phyloP scores from a whole-genome alignment of 345 rosid species.

The Murraya paniculata region DNA sequence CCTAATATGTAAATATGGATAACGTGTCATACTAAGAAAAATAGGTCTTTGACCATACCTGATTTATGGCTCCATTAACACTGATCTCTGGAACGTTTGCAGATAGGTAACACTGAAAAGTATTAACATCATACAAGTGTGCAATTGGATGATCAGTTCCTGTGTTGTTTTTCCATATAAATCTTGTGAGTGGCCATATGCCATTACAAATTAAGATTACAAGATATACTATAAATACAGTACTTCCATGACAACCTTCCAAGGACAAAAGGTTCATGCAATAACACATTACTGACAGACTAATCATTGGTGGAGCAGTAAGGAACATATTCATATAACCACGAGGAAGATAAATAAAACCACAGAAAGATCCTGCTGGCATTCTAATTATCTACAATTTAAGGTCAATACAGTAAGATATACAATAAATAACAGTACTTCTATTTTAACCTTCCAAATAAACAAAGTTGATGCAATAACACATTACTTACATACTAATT shows the following conservation, averaged over 20 bases:
- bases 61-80: constrained; percentile 74
- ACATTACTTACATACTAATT: neutral
- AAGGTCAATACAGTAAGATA: neutral
- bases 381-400: neutral
- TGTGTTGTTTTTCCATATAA: constrained; percentile 23
- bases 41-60: constrained; percentile 36
- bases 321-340: neutral
- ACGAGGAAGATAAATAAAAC: neutral
- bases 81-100: constrained; percentile 56
- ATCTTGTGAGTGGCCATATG: constrained; percentile 18
- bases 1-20: neutral
- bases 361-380: neutral
- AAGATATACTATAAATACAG: neutral
- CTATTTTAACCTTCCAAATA: neutral
- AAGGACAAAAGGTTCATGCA: neutral
- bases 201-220: neutral
- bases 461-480: neutral
- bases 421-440: neutral
- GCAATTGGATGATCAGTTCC: constrained; percentile 84
- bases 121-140: constrained; percentile 81
- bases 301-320: neutral
- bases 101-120: constrained; percentile 68
- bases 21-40: neutral
- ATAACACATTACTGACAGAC: neutral
- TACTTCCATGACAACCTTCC: neutral